Evolutionary conservation across 2,329 filamentous ascomycete genomes (phyloP).

Genomic region (Talaromyces amestolkiae): DNA sequence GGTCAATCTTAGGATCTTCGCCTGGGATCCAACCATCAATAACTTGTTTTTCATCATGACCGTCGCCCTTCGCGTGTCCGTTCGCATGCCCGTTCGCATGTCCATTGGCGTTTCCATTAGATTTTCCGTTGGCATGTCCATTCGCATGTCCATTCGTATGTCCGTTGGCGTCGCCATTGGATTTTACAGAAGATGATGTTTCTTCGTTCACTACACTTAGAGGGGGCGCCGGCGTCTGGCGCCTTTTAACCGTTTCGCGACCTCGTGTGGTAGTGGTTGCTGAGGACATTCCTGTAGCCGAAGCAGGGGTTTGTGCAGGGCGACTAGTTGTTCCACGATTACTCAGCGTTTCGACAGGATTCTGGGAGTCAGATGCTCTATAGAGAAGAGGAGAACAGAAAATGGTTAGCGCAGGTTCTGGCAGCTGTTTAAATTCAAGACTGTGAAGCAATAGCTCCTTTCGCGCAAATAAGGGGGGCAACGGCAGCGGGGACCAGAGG

Average conservation of each 20-base stretch:
- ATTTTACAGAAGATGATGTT: not conserved
- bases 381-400: slow-evolving; percentile 9
- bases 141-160: slow-evolving; percentile 27
- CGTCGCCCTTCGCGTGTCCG: slow-evolving; percentile 21
- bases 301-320: slow-evolving; percentile 32
- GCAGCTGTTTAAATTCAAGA: not conserved
- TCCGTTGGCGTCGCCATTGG: slow-evolving; percentile 28
- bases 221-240: slow-evolving; percentile 18
- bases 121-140: slow-evolving; percentile 21
- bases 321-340: slow-evolving; percentile 46
- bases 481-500: slow-evolving; percentile 21
- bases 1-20: slow-evolving; percentile 44
- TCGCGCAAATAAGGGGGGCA: not conserved
- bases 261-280: not conserved
- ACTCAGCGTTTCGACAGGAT: slow-evolving; percentile 53
- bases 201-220: not conserved
- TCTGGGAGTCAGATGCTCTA: slow-evolving; percentile 53
- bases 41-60: slow-evolving; percentile 22
- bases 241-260: slow-evolving; percentile 26
- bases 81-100: slow-evolving; percentile 21
- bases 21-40: slow-evolving; percentile 44
- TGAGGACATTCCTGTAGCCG: slow-evolving; percentile 31
- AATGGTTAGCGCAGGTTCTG: not conserved
- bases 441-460: not conserved
- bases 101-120: slow-evolving; percentile 28